Percentiles rank a stretch among this genome's conserved stretches.
These are phyloP conservation scores for Rhizopus stolonifer DNA, from an alignment of 371 early-diverging fungal species.

Conservation along the genomic window DNA sequence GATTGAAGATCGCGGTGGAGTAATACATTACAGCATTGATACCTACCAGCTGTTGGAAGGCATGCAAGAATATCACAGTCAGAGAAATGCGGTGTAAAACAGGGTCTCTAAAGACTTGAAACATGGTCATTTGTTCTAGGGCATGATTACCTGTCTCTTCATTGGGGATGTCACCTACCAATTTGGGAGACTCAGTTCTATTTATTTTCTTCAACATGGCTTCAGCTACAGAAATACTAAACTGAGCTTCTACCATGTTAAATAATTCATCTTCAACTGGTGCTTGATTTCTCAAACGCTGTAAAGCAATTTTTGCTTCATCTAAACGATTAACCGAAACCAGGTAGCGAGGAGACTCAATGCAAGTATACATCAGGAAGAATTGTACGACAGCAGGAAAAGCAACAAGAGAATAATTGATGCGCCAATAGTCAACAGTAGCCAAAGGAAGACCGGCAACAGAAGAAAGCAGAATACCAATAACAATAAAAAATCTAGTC, in stretches of 20 bases:
- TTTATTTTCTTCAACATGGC: conserved; percentile 34
- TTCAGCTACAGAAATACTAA: conserved; percentile 12
- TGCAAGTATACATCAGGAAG: conserved; percentile 63
- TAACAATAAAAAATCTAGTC: conserved; percentile 63
- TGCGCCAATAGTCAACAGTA: conserved; percentile 65
- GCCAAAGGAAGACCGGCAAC: conserved; percentile 61
- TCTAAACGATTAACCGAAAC: conserved; percentile 55
- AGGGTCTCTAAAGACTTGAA: conserved; percentile 46
- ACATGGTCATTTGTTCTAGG: conserved; percentile 23
- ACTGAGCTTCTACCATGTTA: conserved; percentile 43
- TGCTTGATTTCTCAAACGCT: conserved; percentile 51
- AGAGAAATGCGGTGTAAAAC: conserved; percentile 57
- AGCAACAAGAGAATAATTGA: conserved; percentile 63
- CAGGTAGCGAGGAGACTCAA: conserved; percentile 77
- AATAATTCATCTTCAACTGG: conserved; percentile 57
- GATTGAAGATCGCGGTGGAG: conserved; percentile 67
- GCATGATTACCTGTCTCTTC: not conserved
- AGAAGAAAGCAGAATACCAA: conserved; percentile 72
- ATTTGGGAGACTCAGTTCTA: too few relatives aligned
- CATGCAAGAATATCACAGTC: conserved; percentile 44
- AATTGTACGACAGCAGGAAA: conserved; percentile 70
- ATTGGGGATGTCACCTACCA: not conserved
- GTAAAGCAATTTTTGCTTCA: conserved; percentile 55
- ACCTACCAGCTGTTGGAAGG: conserved; percentile 78
- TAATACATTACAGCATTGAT: conserved; percentile 86